Percentiles rank a stretch among this genome's conserved stretches.
phyloP scores from a whole-genome alignment of 2,329 filamentous ascomycete genomes.

The Parastagonospora nodorum region DNA sequence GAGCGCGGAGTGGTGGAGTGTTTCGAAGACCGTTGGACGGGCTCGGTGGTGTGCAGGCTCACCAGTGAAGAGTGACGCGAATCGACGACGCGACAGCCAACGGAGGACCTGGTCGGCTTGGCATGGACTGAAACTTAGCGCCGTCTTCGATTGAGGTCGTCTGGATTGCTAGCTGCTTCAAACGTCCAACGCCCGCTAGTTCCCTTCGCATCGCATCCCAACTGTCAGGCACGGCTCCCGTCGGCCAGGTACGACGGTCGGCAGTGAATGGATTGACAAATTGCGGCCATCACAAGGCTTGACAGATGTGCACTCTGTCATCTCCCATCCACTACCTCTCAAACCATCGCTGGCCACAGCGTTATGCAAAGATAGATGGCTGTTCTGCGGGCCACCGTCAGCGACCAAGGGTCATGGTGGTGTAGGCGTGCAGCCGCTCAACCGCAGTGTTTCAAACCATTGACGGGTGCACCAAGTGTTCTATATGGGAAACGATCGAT shows the following conservation, averaged over 20 bases:
- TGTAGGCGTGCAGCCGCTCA: too few species aligned
- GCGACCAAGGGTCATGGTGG: too few species aligned
- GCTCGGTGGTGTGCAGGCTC: not conserved
- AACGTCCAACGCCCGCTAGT: constrained; percentile 11
- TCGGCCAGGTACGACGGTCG: not conserved
- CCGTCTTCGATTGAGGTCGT: constrained; percentile 26
- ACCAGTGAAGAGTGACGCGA: constrained; percentile 18
- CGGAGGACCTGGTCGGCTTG: constrained; percentile 5
- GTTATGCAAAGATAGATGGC: too few species aligned
- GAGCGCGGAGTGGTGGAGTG: constrained; percentile 11
- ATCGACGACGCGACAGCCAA: constrained; percentile 14
- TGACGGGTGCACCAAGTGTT: constrained; percentile 5
- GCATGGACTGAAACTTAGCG: constrained; percentile 34
- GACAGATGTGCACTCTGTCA: not conserved
- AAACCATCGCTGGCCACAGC: too few species aligned
- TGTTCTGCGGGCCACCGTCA: too few species aligned
- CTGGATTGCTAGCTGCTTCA: constrained; percentile 2
- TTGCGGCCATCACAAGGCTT: not conserved
- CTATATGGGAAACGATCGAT: constrained; percentile 1
- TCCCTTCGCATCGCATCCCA: not conserved
- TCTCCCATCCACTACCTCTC: not conserved
- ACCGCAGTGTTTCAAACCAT: not conserved
- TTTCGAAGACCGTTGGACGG: constrained; percentile 30
- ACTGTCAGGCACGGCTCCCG: not conserved
- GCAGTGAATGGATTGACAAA: too few species aligned